Evolutionary conservation across 2,329 filamentous ascomycete species (phyloP), one percentile per base, ranked within the genome.

Genomic region (Aureobasidium melanogenum): DNA sequence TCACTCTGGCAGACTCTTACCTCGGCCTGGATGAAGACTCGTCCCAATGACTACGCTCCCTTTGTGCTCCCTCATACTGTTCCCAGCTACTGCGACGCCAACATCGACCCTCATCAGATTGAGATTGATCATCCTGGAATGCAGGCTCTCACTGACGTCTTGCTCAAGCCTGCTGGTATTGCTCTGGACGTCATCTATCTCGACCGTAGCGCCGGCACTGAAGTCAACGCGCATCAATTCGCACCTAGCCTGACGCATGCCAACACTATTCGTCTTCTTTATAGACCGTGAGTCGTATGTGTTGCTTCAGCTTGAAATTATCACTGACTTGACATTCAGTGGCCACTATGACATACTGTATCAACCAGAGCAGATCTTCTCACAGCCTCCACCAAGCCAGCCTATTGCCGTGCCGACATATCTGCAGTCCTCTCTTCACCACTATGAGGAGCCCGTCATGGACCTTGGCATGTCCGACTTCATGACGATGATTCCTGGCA

Each of bases 341-440:
- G 91, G 90, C 63, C 94, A 97, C 75, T 99, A 97, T 74, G 94
- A 97, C 73, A 86, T 99, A 64, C 81, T 97, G 36, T 99, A 99
- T 78, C 86, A 84, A 71, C 77, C 80, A 30, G 81, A 82, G 65
- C 79, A 82, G 66, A 68, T 82, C 17, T 70, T 72, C 52, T 63
- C 67, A 15, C 62, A 65, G 26, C 64, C 64, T 59, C 69, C 61
- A 63, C 69, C 70, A 28, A 68, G 73, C 48, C 63, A 63, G 34
- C 63, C 62, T 28, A 63, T 64, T 47, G 51, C 63, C n/a, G 64
- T 71, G n/a, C 65, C 67, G 14, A 72, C 71, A 34, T 73, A 73
- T 50, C 62, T 73, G 38, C 69, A 66, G 69, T 59, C 56, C 6
- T 59, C 56, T 12, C 43, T 59, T 12, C 56, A 59, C 22, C 56